phyloP scores from a whole-genome alignment of 1,284 basidiomycete genomes.

The Cryptococcus floricola region DNA sequence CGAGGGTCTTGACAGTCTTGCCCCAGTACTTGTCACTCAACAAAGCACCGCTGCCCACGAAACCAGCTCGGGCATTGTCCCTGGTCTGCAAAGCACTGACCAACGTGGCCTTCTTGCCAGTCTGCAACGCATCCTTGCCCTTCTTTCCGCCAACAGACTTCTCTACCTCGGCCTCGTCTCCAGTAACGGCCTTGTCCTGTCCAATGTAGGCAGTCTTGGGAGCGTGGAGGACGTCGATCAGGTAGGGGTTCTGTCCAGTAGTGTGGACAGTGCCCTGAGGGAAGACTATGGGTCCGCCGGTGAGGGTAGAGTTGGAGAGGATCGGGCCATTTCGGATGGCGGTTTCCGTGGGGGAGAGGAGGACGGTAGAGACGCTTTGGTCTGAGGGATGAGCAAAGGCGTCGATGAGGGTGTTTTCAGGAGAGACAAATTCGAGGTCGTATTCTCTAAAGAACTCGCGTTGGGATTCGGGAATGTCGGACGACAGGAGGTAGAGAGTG shows the following conservation, averaged over 20 bases:
- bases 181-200: slow-evolving; percentile 63
- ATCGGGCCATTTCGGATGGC: slow-evolving; percentile 50
- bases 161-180: slow-evolving; percentile 56
- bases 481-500: slow-evolving; percentile 74
- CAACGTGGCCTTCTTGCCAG: slow-evolving; percentile 68
- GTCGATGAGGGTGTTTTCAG: slow-evolving; percentile 50
- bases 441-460: slow-evolving; percentile 56
- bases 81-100: slow-evolving; percentile 86
- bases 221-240: slow-evolving; percentile 76
- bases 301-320: slow-evolving; percentile 31
- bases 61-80: slow-evolving; percentile 71
- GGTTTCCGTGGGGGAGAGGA: slow-evolving; percentile 66
- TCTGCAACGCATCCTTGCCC: slow-evolving; percentile 63
- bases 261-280: slow-evolving; percentile 62
- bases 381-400: slow-evolving; percentile 42
- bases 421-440: slow-evolving; percentile 53
- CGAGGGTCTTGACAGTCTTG: slow-evolving; percentile 27
- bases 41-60: slow-evolving; percentile 74
- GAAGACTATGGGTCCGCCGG: slow-evolving; percentile 59
- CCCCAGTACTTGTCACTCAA: slow-evolving; percentile 57
- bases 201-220: slow-evolving; percentile 55
- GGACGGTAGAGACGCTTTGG: slow-evolving; percentile 60
- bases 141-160: slow-evolving; percentile 61
- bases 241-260: slow-evolving; percentile 71
- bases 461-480: slow-evolving; percentile 53